Percentiles rank a stretch among this genome's conserved stretches.
Evolutionary conservation across 768 basidiomycete species (phyloP).

Genomic region (Leccinellum albellum): DNA sequence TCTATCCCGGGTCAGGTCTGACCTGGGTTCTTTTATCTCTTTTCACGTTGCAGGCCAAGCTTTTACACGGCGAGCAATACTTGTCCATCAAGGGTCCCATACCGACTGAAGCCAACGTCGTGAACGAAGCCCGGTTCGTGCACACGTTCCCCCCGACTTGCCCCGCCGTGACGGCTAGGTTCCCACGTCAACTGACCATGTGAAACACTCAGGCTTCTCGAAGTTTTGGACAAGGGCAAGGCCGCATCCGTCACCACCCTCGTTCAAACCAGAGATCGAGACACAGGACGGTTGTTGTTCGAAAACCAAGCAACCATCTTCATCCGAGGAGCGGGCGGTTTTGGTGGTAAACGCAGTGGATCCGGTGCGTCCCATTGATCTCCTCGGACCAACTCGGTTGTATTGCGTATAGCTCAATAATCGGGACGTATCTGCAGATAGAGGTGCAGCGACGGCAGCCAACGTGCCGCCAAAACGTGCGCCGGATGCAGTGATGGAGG

Average conservation of each 20-base stretch:
- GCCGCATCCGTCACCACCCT: conserved; percentile 83
- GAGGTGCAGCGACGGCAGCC: conserved; percentile 80
- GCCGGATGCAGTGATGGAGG: conserved; percentile 85
- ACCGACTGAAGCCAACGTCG: conserved; percentile 77
- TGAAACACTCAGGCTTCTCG: conserved; percentile 51
- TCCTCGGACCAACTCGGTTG: conserved; percentile 3
- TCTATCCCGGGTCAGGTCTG: neutral
- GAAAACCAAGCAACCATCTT: conserved; percentile 92
- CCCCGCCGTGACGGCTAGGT: neutral
- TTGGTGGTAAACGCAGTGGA: conserved; percentile 86
- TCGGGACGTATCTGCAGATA: conserved; percentile 48
- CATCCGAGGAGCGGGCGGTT: conserved; percentile 92
- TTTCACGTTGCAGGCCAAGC: conserved; percentile 60
- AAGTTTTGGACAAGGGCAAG: conserved; percentile 89
- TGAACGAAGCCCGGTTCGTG: conserved; percentile 64
- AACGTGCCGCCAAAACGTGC: conserved; percentile 78
- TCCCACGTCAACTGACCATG: conserved; percentile 6
- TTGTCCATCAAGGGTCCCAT: conserved; percentile 82
- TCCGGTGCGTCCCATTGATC: conserved; percentile 47
- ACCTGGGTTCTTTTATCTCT: neutral
- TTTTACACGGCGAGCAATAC: conserved; percentile 98
- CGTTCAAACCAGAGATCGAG: conserved; percentile 77
- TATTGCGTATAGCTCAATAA: neutral
- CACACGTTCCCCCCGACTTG: conserved; percentile 15
- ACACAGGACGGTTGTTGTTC: conserved; percentile 74